Evolutionary conservation across 768 basidiomycete species (phyloP).

Genomic region (Postia placenta): DNA sequence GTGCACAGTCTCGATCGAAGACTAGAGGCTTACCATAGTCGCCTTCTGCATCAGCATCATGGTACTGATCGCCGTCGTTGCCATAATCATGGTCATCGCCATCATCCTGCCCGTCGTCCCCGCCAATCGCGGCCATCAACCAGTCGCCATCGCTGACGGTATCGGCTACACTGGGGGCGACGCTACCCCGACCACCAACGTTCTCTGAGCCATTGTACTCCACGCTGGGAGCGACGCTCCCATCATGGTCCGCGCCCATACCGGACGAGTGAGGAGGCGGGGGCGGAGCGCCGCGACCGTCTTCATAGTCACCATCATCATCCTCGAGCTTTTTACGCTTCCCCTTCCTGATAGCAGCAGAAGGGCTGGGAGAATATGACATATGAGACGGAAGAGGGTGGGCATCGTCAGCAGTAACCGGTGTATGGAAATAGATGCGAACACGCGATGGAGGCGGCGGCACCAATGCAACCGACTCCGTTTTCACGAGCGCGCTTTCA

Average conservation of each 20-base stretch:
- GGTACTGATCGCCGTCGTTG: conserved; percentile 15
- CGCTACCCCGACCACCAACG: conserved; percentile 49
- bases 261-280: conserved; percentile 45
- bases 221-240: conserved; percentile 47
- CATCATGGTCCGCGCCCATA: conserved; percentile 42
- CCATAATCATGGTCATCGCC: conserved; percentile 18
- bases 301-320: conserved; percentile 77
- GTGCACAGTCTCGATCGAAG: conserved; percentile 17
- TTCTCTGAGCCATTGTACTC: conserved; percentile 21
- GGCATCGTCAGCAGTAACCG: conserved; percentile 75
- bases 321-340: conserved; percentile 89
- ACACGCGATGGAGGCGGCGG: conserved; percentile 69
- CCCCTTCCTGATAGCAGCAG: conserved; percentile 62
- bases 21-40: conserved; percentile 28
- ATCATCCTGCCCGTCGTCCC: conserved; percentile 52
- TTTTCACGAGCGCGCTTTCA: conserved; percentile 11
- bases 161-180: conserved; percentile 59
- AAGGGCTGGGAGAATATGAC: conserved; percentile 33
- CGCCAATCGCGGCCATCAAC: conserved; percentile 84
- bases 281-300: conserved; percentile 60
- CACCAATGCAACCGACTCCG: conserved; percentile 19
- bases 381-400: conserved; percentile 65
- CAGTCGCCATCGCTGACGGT: conserved; percentile 73
- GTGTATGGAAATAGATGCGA: conserved; percentile 90
- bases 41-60: conserved; percentile 22